Conservation (phyloP, 306 rosid genomes). For the Nissolia schottii region DNA sequence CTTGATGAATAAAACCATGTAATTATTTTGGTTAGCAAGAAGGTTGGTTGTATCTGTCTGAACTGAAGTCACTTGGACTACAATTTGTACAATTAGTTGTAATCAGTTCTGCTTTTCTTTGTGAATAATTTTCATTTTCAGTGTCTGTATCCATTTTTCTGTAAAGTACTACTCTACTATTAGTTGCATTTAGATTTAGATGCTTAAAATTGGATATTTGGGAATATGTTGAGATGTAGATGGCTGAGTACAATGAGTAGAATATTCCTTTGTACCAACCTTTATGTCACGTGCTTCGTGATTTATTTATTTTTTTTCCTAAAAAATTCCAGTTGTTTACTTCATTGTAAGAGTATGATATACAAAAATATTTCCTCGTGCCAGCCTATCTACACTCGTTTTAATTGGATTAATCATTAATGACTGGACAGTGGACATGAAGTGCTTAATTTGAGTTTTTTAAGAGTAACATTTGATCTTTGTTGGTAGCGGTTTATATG, state of each 20-base stretch:
- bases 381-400: background rate
- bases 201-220: slow-evolving; percentile 24
- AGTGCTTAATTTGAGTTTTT: too few species aligned
- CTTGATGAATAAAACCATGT: slow-evolving; percentile 35
- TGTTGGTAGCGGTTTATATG: too few species aligned
- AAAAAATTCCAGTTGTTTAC: background rate
- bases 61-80: slow-evolving; percentile 10
- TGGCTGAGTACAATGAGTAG: background rate
- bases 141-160: slow-evolving; percentile 20
- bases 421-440: too few species aligned
- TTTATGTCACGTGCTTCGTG: background rate
- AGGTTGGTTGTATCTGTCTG: slow-evolving; percentile 13
- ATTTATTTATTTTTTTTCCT: too few species aligned
- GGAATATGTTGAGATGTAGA: background rate
- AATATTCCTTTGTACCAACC: background rate
- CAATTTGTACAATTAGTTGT: slow-evolving; percentile 37
- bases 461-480: too few species aligned
- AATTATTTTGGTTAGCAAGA: background rate
- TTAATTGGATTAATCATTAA: background rate
- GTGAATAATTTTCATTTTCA: slow-evolving; percentile 24
- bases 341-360: background rate
- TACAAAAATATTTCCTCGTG: background rate
- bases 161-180: slow-evolving; percentile 21
- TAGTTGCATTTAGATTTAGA: slow-evolving; percentile 24
- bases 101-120: slow-evolving; percentile 7